Evolutionary conservation across 2,329 filamentous ascomycete species (phyloP).

Genomic region (Penicillium fuscoglaucum): DNA sequence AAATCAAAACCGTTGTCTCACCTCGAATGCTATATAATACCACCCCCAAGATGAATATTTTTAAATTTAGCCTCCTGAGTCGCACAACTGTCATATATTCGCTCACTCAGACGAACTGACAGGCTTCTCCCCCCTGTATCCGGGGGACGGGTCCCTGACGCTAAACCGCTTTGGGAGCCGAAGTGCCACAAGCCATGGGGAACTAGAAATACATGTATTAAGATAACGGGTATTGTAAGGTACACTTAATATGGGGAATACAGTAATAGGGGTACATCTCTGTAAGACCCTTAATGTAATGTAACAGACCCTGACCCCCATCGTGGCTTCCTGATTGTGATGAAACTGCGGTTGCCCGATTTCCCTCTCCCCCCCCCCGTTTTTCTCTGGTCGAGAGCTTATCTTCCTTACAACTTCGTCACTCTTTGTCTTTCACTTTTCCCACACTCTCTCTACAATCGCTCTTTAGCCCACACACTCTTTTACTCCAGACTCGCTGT

Average conservation of each 20-base stretch:
- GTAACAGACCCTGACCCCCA: constrained; percentile 9
- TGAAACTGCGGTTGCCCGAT: constrained; percentile 14
- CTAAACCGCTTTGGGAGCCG: constrained; percentile 10
- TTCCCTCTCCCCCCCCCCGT: constrained; percentile 1
- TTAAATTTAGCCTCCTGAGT: background rate
- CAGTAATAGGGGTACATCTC: background rate
- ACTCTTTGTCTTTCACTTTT: constrained; percentile 26
- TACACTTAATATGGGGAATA: background rate
- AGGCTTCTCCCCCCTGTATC: background rate
- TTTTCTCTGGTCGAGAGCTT: constrained; percentile 14
- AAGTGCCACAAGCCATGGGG: constrained; percentile 8
- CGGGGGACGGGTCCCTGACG: constrained; percentile 14
- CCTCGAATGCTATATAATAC: background rate
- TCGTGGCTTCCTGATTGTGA: constrained; percentile 10
- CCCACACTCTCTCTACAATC: constrained; percentile 20
- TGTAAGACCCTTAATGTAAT: background rate
- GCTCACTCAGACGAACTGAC: background rate
- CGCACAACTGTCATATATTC: background rate
- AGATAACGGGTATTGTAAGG: background rate
- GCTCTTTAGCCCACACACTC: constrained; percentile 23
- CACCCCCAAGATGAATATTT: background rate
- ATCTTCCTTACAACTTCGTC: constrained; percentile 24
- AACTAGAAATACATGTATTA: constrained; percentile 4
- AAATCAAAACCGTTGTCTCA: background rate
- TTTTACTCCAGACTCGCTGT: constrained; percentile 23